Evolutionary conservation across 257 asterid genomes (phyloP).

Genomic region (Primulina eburnea): DNA sequence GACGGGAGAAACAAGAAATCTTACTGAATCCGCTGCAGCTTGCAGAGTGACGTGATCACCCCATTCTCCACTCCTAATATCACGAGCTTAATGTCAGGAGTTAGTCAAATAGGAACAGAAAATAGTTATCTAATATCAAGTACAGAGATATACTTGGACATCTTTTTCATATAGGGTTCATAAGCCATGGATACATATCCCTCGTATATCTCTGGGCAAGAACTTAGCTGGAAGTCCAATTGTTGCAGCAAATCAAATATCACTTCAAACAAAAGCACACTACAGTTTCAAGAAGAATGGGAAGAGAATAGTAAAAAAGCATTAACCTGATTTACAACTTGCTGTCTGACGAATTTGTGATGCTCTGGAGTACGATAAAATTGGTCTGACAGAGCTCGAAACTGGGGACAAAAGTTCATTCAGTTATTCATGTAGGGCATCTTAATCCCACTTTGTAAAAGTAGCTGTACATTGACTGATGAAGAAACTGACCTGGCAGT

Average conservation of each 20-base stretch:
- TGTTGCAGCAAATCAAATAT: slow-evolving; percentile 20
- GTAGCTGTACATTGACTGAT: slow-evolving; percentile 8
- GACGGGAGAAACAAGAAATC: slow-evolving; percentile 22
- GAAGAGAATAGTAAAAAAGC: not conserved
- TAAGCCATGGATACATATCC: slow-evolving; percentile 97
- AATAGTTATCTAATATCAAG: slow-evolving; percentile 26
- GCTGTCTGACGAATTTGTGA: slow-evolving; percentile 85
- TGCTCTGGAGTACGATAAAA: slow-evolving; percentile 91
- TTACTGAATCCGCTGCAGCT: slow-evolving; percentile 97
- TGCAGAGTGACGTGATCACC: slow-evolving; percentile 98
- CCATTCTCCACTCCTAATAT: slow-evolving; percentile 83
- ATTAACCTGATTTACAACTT: slow-evolving; percentile 84
- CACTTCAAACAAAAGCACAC: slow-evolving; percentile 22
- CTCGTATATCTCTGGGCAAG: slow-evolving; percentile 73
- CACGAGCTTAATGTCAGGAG: slow-evolving; percentile 27
- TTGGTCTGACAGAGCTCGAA: slow-evolving; percentile 92
- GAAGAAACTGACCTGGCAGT: slow-evolving; percentile 74
- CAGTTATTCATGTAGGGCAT: slow-evolving; percentile 7
- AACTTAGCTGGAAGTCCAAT: slow-evolving; percentile 62
- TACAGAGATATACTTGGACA: slow-evolving; percentile 65
- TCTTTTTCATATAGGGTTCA: slow-evolving; percentile 65
- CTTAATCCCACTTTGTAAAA: slow-evolving; percentile 5
- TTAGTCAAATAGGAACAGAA: slow-evolving; percentile 20
- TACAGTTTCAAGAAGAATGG: slow-evolving; percentile 12
- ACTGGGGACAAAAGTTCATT: slow-evolving; percentile 41